A percentile compares a stretch with the other conserved stretches of the same genome.
These are phyloP conservation scores for Millerozyma miso DNA, from an alignment of 805 yeast species.

Conservation along the genomic window DNA sequence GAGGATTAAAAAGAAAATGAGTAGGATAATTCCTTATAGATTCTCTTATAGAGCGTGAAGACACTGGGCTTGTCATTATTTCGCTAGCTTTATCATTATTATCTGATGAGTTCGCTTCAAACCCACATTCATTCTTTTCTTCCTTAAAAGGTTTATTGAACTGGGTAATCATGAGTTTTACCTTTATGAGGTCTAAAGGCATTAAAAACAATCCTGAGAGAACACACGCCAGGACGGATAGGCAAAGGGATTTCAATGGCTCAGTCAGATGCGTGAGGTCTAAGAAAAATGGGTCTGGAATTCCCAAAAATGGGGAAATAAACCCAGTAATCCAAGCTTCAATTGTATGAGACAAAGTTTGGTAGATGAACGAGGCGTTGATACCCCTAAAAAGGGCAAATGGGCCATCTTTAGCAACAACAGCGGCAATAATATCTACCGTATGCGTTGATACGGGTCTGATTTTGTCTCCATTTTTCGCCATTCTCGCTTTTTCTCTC, in stretches of 20 bases:
- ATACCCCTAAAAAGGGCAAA: conserved; percentile 69
- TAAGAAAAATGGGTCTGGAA: conserved; percentile 86
- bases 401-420: conserved; percentile 66
- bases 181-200: conserved; percentile 78
- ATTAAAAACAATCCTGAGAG: conserved; percentile 68
- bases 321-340: conserved; percentile 93
- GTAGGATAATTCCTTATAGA: conserved; percentile 58
- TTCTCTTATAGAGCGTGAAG: conserved; percentile 64
- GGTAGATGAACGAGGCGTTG: conserved; percentile 75
- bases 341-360: conserved; percentile 67
- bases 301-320: conserved; percentile 70
- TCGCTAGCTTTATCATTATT: background rate
- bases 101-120: background rate
- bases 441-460: conserved; percentile 60
- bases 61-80: background rate
- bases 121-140: conserved; percentile 3
- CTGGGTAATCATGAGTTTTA: conserved; percentile 69
- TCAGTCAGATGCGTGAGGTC: conserved; percentile 79
- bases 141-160: conserved; percentile 31
- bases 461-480: conserved; percentile 26
- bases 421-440: conserved; percentile 59
- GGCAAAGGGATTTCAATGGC: conserved; percentile 60
- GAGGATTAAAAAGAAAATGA: conserved; percentile 55
- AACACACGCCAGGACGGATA: conserved; percentile 69
- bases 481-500: background rate